Conservation (phyloP, 2,329 filamentous ascomycete genomes). For the Shiraia sp. region DNA sequence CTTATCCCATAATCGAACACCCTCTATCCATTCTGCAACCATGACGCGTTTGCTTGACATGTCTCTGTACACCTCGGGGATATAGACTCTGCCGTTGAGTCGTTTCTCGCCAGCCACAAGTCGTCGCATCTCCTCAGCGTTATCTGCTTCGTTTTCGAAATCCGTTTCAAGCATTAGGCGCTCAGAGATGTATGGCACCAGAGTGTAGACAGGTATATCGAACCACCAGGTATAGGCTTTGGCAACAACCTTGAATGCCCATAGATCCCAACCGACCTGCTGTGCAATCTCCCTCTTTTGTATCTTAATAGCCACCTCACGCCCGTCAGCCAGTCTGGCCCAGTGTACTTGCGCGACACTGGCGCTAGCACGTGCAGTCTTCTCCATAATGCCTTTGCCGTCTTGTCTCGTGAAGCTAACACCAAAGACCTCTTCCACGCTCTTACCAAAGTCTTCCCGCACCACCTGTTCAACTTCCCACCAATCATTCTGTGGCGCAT, state of each 20-base stretch:
- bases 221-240: constrained; percentile 85
- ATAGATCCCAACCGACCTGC: constrained; percentile 93
- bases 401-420: constrained; percentile 74
- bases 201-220: constrained; percentile 85
- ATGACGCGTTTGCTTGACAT: constrained; percentile 82
- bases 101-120: constrained; percentile 76
- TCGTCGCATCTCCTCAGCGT: constrained; percentile 80
- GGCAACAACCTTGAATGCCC: constrained; percentile 90
- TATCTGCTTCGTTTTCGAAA: constrained; percentile 88
- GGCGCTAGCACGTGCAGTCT: constrained; percentile 75
- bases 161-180: constrained; percentile 92
- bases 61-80: constrained; percentile 82
- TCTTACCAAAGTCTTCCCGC: constrained; percentile 80
- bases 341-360: constrained; percentile 97
- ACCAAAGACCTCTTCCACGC: constrained; percentile 88
- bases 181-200: constrained; percentile 92
- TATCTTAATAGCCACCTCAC: constrained; percentile 93
- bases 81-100: constrained; percentile 79
- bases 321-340: constrained; percentile 81
- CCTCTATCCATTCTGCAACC: constrained; percentile 98
- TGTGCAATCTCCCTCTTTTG: constrained; percentile 93
- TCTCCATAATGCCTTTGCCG: constrained; percentile 70
- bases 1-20: constrained; percentile 90
- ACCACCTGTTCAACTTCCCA: constrained; percentile 83
- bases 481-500: constrained; percentile 93